phyloP scores from a whole-genome alignment of 129 eudicot species.

The Artemisia annua region DNA sequence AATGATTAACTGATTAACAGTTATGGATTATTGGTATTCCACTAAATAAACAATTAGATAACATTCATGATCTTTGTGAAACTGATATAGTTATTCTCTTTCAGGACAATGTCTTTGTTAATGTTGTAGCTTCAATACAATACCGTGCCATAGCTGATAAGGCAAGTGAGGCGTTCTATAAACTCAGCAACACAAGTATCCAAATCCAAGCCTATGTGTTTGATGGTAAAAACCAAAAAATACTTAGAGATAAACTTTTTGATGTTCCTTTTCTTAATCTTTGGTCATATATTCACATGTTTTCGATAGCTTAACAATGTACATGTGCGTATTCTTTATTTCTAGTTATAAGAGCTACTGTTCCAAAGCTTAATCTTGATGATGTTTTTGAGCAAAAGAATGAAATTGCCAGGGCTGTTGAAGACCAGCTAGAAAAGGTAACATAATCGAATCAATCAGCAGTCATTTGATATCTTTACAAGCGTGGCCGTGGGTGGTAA shows the following conservation, averaged over 20 bases:
- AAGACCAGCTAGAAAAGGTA: constrained; percentile 85
- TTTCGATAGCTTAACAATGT: neutral
- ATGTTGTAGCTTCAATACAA: constrained; percentile 86
- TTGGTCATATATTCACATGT: neutral
- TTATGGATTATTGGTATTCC: neutral
- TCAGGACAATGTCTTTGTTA: constrained; percentile 91
- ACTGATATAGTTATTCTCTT: constrained; percentile 8
- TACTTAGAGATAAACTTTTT: neutral
- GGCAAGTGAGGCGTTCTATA: constrained; percentile 85
- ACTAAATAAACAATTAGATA: neutral
- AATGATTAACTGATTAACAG: neutral
- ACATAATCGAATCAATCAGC: neutral
- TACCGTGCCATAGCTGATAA: constrained; percentile 82
- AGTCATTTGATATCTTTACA: neutral
- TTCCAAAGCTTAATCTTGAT: constrained; percentile 80
- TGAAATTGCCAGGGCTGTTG: constrained; percentile 88
- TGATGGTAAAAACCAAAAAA: constrained; percentile 54
- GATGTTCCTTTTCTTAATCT: neutral
- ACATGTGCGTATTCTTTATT: neutral
- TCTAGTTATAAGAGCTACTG: constrained; percentile 83
- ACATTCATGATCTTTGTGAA: neutral
- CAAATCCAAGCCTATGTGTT: constrained; percentile 95
- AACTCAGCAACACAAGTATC: constrained; percentile 70
- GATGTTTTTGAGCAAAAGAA: constrained; percentile 91
- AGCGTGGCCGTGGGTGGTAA: too few relatives aligned